A percentile compares a stretch with the other conserved stretches of the same genome.
Evolutionary conservation across 495 filamentous ascomycete genomes (phyloP).

Genomic region (Staphylotrichum longicolle): DNA sequence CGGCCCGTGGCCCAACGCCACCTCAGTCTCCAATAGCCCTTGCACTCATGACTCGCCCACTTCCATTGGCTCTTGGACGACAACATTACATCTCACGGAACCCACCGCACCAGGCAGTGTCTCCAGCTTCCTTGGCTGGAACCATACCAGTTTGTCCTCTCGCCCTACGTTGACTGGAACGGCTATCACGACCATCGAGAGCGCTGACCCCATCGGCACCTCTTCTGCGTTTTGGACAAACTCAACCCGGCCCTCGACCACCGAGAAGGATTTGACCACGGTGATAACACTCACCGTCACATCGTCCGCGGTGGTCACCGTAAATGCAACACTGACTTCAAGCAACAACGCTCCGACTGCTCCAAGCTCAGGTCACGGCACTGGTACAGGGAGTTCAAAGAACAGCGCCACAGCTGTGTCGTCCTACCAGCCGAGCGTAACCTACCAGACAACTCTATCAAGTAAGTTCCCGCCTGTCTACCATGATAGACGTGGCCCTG

Average conservation of each 20-base stretch:
- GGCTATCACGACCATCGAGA: slow-evolving; percentile 2
- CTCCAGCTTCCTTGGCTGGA: slow-evolving; percentile 3
- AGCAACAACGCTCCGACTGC: not conserved
- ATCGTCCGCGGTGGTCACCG: not conserved
- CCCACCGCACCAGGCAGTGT: not conserved
- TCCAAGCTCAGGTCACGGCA: slow-evolving; percentile 3
- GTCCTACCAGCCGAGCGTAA: slow-evolving; percentile 19
- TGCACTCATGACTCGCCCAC: slow-evolving; percentile 2
- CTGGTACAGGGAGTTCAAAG: not conserved
- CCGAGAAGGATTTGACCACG: slow-evolving; percentile 6
- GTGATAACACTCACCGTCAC: slow-evolving; percentile 15
- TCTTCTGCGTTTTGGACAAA: slow-evolving; percentile 6
- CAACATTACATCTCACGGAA: not conserved
- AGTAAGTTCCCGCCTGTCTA: not conserved
- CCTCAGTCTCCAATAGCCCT: not conserved
- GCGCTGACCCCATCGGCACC: slow-evolving; percentile 10
- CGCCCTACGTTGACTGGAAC: not conserved
- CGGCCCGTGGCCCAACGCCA: slow-evolving; percentile 18
- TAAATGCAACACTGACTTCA: not conserved
- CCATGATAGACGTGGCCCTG: no score
- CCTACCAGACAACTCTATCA: slow-evolving; percentile 11
- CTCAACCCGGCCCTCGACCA: not conserved
- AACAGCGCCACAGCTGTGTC: not conserved
- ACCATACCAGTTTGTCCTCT: not conserved
- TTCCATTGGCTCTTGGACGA: not conserved